Percentiles rank a stretch among this genome's conserved stretches.
Conservation (phyloP, 495 filamentous ascomycete species). For the Clohesyomyces aquaticus region DNA sequence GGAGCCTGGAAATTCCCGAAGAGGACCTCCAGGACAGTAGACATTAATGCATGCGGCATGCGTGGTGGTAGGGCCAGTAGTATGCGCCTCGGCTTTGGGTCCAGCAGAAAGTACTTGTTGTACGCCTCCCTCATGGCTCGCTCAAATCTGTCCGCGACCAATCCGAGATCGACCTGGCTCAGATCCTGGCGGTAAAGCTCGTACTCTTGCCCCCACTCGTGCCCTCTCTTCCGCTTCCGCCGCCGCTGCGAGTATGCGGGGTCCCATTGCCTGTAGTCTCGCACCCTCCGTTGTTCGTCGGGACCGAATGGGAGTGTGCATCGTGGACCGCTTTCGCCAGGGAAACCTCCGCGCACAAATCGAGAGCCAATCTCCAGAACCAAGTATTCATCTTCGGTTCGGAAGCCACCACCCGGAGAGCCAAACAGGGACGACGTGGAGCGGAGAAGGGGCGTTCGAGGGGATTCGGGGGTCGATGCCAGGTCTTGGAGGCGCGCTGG, state of each 20-base stretch:
- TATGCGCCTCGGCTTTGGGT: conserved; percentile 73
- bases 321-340: conserved; percentile 75
- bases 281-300: conserved; percentile 73
- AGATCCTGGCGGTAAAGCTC: conserved; percentile 85
- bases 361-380: conserved; percentile 83
- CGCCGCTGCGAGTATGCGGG: conserved; percentile 55
- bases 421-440: conserved; percentile 65
- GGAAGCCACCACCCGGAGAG: conserved; percentile 70
- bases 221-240: conserved; percentile 49
- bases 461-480: conserved; percentile 43
- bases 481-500: conserved; percentile 38
- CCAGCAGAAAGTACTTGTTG: conserved; percentile 73
- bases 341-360: conserved; percentile 80
- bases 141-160: conserved; percentile 89
- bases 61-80: conserved; percentile 73
- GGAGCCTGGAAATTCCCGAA: conserved; percentile 81
- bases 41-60: conserved; percentile 78
- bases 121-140: conserved; percentile 81
- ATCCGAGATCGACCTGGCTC: conserved; percentile 69
- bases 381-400: conserved; percentile 79
- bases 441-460: conserved; percentile 63
- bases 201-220: conserved; percentile 69
- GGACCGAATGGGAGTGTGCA: conserved; percentile 73
- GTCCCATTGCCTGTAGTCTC: conserved; percentile 78
- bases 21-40: conserved; percentile 69